phyloP scores from a whole-genome alignment of 75 land plant genomes.

The Cryptomeria japonica region DNA sequence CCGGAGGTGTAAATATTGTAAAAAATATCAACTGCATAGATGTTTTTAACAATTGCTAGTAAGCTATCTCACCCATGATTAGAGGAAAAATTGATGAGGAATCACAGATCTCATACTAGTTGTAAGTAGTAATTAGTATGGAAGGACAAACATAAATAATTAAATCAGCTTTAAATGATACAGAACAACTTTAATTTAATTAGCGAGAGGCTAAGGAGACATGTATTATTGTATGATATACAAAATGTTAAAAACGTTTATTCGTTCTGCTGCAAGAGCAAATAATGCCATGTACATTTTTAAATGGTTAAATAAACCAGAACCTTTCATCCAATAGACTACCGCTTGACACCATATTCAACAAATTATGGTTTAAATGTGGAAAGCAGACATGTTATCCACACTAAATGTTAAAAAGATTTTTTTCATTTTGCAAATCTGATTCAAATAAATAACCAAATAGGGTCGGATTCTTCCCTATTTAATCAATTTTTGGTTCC shows the following conservation, averaged over 20 bases:
- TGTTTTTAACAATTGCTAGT: not conserved
- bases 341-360: not conserved
- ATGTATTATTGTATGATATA: not conserved
- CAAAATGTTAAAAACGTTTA: not conserved
- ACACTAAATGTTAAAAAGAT: not conserved
- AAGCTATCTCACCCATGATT: not conserved
- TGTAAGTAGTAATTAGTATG: not conserved
- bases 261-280: conserved; percentile 1
- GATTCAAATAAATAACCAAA: not conserved
- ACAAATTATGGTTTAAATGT: not conserved
- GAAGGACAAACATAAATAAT: not conserved
- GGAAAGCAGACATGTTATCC: not conserved
- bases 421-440: not conserved
- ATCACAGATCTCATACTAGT: not conserved
- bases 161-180: not conserved
- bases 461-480: not conserved
- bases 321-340: not conserved
- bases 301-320: not conserved
- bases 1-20: not conserved
- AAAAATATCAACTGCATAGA: not conserved
- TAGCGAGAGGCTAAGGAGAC: not conserved
- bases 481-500: conserved; percentile 18
- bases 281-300: conserved; percentile 9
- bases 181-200: not conserved
- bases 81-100: not conserved